A percentile compares a stretch with the other conserved stretches of the same genome.
Conservation (phyloP, 176 grass and related monocot genomes). For the Juncus inflexus region DNA sequence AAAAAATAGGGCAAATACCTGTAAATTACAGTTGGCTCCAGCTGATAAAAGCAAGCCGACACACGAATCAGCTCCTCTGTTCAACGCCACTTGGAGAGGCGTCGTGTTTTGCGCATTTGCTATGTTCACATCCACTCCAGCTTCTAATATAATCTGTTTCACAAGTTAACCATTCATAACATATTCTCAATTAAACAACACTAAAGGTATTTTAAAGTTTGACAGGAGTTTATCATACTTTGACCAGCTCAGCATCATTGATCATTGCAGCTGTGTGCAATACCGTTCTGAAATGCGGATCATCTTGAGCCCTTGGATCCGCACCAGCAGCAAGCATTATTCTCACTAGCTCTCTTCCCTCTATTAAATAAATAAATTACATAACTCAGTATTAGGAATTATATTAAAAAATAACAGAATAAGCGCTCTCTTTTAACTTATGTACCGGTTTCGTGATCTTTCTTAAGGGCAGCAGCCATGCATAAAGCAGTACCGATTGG, state of each 20-base stretch:
- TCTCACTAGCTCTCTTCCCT: slow-evolving; percentile 89
- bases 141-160: slow-evolving; percentile 87
- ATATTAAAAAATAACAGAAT: slow-evolving; percentile 17
- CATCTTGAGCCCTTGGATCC: slow-evolving; percentile 89
- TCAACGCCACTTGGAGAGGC: slow-evolving; percentile 94
- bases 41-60: slow-evolving; percentile 93
- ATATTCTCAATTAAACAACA: neutral
- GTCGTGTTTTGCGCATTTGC: slow-evolving; percentile 94
- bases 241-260: slow-evolving; percentile 87
- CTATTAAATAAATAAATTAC: slow-evolving; percentile 41
- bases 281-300: slow-evolving; percentile 73
- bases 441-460: slow-evolving; percentile 84
- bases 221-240: slow-evolving; percentile 43
- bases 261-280: slow-evolving; percentile 99
- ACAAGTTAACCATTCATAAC: slow-evolving; percentile 21
- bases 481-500: slow-evolving; percentile 83
- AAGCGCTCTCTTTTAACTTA: slow-evolving; percentile 23
- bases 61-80: slow-evolving; percentile 93
- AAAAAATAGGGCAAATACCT: slow-evolving; percentile 41
- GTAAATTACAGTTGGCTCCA: slow-evolving; percentile 90
- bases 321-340: slow-evolving; percentile 88
- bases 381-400: slow-evolving; percentile 2
- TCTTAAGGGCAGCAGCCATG: slow-evolving; percentile 97
- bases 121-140: slow-evolving; percentile 94
- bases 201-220: neutral